Evolutionary conservation across 768 basidiomycete genomes (phyloP).

Genomic region (Tulasnella sp.): DNA sequence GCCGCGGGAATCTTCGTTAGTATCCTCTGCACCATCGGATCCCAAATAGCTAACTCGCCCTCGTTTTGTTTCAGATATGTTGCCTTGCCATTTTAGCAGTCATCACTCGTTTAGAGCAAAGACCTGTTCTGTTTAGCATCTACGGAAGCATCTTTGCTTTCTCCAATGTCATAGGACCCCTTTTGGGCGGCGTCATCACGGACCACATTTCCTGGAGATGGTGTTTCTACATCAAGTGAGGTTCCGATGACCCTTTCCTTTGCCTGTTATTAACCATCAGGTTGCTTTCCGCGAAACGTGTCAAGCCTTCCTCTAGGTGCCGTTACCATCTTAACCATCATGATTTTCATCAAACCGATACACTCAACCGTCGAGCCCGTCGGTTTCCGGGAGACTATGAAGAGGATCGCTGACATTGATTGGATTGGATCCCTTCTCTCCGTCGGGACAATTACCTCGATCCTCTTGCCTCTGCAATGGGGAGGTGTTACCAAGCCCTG

Average conservation of each 20-base stretch:
- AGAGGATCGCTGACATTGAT: not conserved
- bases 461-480: slow-evolving; percentile 35
- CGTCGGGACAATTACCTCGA: not conserved
- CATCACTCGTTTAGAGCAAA: slow-evolving; percentile 15
- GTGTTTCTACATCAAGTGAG: slow-evolving; percentile 34
- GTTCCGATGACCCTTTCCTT: not conserved
- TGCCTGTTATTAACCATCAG: not conserved
- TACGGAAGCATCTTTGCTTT: slow-evolving; percentile 26
- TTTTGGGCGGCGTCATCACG: slow-evolving; percentile 36
- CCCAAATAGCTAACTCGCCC: not conserved
- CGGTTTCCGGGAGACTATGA: not conserved
- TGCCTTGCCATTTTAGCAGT: slow-evolving; percentile 19
- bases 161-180: slow-evolving; percentile 37
- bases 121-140: slow-evolving; percentile 7
- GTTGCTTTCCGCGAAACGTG: not conserved
- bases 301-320: slow-evolving; percentile 15
- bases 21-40: slow-evolving; percentile 4
- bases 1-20: slow-evolving; percentile 16
- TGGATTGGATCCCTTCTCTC: slow-evolving; percentile 8
- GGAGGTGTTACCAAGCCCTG: slow-evolving; percentile 38
- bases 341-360: slow-evolving; percentile 14
- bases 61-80: slow-evolving; percentile 3
- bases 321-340: slow-evolving; percentile 16
- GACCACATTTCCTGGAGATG: slow-evolving; percentile 36
- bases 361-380: not conserved